A percentile compares a stretch with the other conserved stretches of the same genome.
phyloP scores from a whole-genome alignment of 1,284 basidiomycete species.

The Phlebopus sp. region DNA sequence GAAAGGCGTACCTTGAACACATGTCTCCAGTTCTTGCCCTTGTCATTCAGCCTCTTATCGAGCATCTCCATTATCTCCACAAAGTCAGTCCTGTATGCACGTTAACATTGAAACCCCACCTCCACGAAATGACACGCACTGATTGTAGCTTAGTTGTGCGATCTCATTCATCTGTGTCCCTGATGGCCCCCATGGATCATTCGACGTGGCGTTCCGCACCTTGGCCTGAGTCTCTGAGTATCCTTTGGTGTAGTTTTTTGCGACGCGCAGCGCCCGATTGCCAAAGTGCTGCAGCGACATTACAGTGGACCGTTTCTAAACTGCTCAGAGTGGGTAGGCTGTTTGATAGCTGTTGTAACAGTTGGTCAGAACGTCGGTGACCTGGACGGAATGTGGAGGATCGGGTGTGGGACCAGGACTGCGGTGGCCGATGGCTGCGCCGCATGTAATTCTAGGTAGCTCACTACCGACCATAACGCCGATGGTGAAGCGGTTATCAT shows the following conservation, averaged over 20 bases:
- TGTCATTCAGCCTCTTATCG: constrained; percentile 98
- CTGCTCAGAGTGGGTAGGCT: constrained; percentile 13
- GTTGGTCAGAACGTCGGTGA: not conserved
- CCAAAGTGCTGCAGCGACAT: constrained; percentile 66
- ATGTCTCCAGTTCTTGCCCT: constrained; percentile 99
- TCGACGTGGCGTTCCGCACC: constrained; percentile 98
- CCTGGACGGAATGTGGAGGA: not conserved
- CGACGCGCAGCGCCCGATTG: constrained; percentile 80
- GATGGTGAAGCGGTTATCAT: constrained; percentile 84
- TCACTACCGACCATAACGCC: constrained; percentile 38
- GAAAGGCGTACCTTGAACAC: constrained; percentile 85
- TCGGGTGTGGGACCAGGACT: not conserved
- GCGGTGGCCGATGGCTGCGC: not conserved
- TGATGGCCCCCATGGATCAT: constrained; percentile 98
- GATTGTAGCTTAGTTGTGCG: constrained; percentile 96
- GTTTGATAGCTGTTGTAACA: constrained; percentile 11
- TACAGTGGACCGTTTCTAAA: constrained; percentile 3
- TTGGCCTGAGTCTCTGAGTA: constrained; percentile 95
- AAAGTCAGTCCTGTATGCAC: constrained; percentile 80
- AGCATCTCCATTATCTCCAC: constrained; percentile 99
- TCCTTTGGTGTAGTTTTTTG: constrained; percentile 94
- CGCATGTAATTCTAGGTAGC: not conserved
- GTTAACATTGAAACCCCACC: not conserved
- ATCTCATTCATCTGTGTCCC: constrained; percentile 99
- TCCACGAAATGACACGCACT: constrained; percentile 52